phyloP scores from a whole-genome alignment of 2,329 filamentous ascomycete species.

The Dothideomycetes sp. region DNA sequence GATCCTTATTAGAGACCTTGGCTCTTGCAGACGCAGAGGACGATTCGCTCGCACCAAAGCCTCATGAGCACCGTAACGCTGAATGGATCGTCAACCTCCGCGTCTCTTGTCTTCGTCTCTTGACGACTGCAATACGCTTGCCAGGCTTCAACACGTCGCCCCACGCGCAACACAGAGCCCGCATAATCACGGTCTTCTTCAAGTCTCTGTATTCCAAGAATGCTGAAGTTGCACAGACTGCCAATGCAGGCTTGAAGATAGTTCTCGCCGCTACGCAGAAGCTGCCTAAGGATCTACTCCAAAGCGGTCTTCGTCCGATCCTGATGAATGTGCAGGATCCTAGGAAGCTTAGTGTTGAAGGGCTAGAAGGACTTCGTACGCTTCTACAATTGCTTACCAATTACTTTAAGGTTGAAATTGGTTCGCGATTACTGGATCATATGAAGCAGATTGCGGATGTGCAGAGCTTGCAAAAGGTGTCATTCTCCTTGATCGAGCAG shows the following conservation, averaged over 20 bases:
- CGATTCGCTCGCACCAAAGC: constrained; percentile 84
- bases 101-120: constrained; percentile 83
- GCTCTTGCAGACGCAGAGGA: constrained; percentile 91
- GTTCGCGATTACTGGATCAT: constrained; percentile 82
- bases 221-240: constrained; percentile 82
- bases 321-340: constrained; percentile 92
- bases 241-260: constrained; percentile 78
- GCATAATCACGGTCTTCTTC: constrained; percentile 91
- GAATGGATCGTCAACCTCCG: constrained; percentile 85
- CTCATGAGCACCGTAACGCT: constrained; percentile 87
- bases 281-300: constrained; percentile 85
- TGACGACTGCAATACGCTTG: constrained; percentile 88
- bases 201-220: constrained; percentile 93
- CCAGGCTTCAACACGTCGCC: constrained; percentile 78
- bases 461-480: constrained; percentile 71
- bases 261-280: constrained; percentile 84
- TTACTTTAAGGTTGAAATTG: constrained; percentile 99
- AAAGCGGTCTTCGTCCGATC: constrained; percentile 90
- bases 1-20: constrained; percentile 84
- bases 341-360: constrained; percentile 76
- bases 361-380: constrained; percentile 80
- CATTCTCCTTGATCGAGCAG: constrained; percentile 90
- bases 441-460: constrained; percentile 83
- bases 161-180: constrained; percentile 42
- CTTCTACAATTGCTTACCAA: constrained; percentile 86